A percentile compares a stretch with the other conserved stretches of the same genome.
Conservation (phyloP, 108 stramenopile genomes). For the Cyclotella atomus region DNA sequence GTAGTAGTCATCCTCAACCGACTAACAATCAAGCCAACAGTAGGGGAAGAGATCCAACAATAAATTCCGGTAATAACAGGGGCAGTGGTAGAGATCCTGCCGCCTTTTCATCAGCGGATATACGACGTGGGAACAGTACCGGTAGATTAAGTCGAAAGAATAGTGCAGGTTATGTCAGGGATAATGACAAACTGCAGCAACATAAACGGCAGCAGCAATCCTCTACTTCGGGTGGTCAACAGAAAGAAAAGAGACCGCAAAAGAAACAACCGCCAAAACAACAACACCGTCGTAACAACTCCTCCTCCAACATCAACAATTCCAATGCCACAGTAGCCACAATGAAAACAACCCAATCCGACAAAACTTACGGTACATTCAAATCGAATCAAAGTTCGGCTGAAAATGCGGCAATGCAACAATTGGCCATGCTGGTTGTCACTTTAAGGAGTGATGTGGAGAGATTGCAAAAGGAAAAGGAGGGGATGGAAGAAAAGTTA, state of each 20-base stretch:
- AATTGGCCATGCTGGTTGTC: constrained; percentile 43
- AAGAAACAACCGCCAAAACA: neutral
- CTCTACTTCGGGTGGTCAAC: too few species aligned
- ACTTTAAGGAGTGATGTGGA: constrained; percentile 31
- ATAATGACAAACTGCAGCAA: neutral
- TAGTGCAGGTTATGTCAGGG: neutral
- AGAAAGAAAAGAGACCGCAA: neutral
- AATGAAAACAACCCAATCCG: neutral
- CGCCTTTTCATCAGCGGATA: too few species aligned
- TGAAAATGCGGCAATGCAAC: constrained; percentile 46
- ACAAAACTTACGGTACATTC: neutral
- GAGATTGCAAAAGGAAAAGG: constrained; percentile 15
- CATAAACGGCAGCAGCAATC: neutral
- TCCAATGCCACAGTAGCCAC: neutral
- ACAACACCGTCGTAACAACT: neutral
- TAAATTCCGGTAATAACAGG: neutral
- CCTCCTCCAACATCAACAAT: neutral
- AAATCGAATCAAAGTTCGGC: neutral
- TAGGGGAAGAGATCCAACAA: neutral
- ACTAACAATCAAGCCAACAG: too few species aligned
- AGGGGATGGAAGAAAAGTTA: constrained; percentile 29
- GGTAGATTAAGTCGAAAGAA: neutral
- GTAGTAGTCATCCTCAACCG: too few species aligned
- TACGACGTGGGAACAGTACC: too few species aligned
- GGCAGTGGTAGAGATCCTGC: neutral